Base-by-base conservation (phyloP, 805 yeast species). In the Wickerhamiella kazuoi region DNA sequence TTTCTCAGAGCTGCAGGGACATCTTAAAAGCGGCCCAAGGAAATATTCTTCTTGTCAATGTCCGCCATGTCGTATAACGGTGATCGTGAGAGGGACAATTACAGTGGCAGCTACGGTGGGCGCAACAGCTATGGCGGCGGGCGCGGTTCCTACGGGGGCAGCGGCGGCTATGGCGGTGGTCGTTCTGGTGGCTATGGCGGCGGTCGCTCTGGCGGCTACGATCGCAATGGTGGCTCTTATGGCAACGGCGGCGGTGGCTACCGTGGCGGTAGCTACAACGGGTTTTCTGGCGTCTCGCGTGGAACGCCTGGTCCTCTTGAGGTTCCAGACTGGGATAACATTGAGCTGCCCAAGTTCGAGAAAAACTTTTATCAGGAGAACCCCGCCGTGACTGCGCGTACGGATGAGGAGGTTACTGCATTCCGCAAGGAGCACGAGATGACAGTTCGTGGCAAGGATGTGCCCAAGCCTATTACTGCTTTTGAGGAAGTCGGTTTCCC, bases 401-500 rank as follows among this genome's bases (percentile, higher is more conserved):
- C 79, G 34, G 84, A 77, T 2, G 68, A 59, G 29, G 96, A 87
- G 43, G 70, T 90, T 49, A 61, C 56, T 21, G 68, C 64, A 35
- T 90, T 86, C 69, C 78, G 98, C 69, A 69, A 69, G 44, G 75
- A 75, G 52, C 68, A 77, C 60, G 87, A 83, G 55, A 90, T 90
- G 97, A 76, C 78, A 44, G 71, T 80, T 46, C 59, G 64, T 44
- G 98, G 98, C 52, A 57, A 65, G 36, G 79, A 84, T 49, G 82
- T 90, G 52, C 97, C 97, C 52, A 79, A 84, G 65, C 98, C 98
- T 53, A 79, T 90, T 55, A 76, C 87, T 50, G 53, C 71, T 37
- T 90, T 90, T 52, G 95, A 90, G 49, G 97, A 90, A 68, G 95
- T 95, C 56, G 96, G 96, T 36, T 87, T 90, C 72, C 98, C 98